Percentiles rank a stretch among this genome's conserved stretches.
These are phyloP conservation scores for Parastagonospora nodorum DNA, from an alignment of 2,329 filamentous ascomycete genomes.

Conservation along the genomic window DNA sequence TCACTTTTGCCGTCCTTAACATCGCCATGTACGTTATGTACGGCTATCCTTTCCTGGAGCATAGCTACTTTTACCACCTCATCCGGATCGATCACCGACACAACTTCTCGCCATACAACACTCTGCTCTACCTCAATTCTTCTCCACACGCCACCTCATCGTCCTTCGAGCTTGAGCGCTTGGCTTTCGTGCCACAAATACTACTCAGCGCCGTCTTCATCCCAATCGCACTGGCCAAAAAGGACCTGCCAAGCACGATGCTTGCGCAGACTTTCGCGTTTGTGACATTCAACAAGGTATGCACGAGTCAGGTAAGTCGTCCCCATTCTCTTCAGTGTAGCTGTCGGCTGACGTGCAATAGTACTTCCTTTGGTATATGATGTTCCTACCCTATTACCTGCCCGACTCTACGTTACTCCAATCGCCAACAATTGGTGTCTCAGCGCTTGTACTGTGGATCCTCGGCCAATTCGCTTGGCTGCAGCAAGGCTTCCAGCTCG, in stretches of 20 bases:
- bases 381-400: constrained; percentile 90
- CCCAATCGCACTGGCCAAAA: constrained; percentile 76
- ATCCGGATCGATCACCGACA: constrained; percentile 94
- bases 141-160: constrained; percentile 54
- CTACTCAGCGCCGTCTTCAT: constrained; percentile 78
- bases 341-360: constrained; percentile 43
- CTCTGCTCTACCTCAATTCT: constrained; percentile 84
- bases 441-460: constrained; percentile 75
- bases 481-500: constrained; percentile 56
- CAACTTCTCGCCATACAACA: constrained; percentile 98
- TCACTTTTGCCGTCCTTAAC: constrained; percentile 77
- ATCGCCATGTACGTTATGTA: constrained; percentile 76
- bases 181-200: constrained; percentile 89
- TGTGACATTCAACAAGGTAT: constrained; percentile 98
- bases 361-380: constrained; percentile 99
- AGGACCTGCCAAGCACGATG: constrained; percentile 81
- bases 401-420: constrained; percentile 75
- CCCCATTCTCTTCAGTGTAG: not conserved
- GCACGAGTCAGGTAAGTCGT: constrained; percentile 83
- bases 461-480: constrained; percentile 66
- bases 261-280: constrained; percentile 96
- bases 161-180: constrained; percentile 67
- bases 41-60: constrained; percentile 77
- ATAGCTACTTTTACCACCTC: constrained; percentile 93
- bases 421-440: constrained; percentile 64